A percentile compares a stretch with the other conserved stretches of the same genome.
Evolutionary conservation across 2,329 filamentous ascomycete genomes (phyloP).

Genomic region (Penicillium crustosum): DNA sequence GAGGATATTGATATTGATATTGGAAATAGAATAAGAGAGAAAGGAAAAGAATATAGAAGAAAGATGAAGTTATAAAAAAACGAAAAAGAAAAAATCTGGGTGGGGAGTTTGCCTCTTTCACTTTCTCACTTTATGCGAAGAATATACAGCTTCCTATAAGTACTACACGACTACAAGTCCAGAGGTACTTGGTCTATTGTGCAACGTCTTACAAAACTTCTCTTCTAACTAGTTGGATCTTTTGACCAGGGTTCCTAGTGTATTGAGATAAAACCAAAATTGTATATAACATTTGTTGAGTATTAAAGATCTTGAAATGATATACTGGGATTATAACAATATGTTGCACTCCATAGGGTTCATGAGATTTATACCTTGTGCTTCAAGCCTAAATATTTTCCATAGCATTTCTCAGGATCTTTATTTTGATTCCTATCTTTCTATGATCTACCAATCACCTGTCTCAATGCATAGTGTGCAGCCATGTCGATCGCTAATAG

Average conservation of each 20-base stretch:
- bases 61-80: background rate
- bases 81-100: background rate
- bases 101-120: conserved; percentile 1
- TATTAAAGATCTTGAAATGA: background rate
- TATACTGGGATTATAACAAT: no score
- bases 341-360: no score
- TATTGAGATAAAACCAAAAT: no score
- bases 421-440: background rate
- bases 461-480: conserved; percentile 9
- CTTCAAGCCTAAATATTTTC: background rate
- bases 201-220: background rate
- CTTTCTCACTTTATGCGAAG: background rate
- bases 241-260: background rate
- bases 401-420: background rate
- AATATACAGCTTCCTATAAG: background rate
- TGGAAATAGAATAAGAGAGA: background rate
- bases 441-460: conserved; percentile 17
- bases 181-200: background rate
- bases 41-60: conserved; percentile 17
- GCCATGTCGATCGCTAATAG: conserved; percentile 9
- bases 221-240: no score
- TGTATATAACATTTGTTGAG: no score
- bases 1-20: background rate
- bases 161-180: background rate
- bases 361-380: background rate